Evolutionary conservation across 2,329 filamentous ascomycete species (phyloP), one percentile per base, ranked within the genome.

Genomic region (Microdochium bolleyi): DNA sequence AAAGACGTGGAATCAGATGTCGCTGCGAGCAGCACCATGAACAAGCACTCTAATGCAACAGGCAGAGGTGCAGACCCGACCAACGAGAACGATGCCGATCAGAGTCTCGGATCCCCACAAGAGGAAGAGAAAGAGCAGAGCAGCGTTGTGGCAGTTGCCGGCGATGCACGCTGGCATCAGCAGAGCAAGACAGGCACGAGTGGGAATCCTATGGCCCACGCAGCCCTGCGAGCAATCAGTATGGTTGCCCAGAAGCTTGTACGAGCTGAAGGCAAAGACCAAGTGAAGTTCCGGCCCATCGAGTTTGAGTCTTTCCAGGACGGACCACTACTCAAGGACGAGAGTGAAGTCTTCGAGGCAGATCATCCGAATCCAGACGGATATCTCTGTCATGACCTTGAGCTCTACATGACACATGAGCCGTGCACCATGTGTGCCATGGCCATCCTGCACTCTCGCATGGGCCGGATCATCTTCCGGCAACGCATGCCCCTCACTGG

Each of bases 371-470:
- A 77, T 58, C 79, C 82, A 30, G 88, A 90, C 59, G 92, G 92
- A 51, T 99, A 99, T 67, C 83, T 99, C 21, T 97, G 92, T 71
- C 90, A 95, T 59, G 89, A 90, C 52, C 79, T 99, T 27, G 92
- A 97, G 69, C 81, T 99, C 53, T 97, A 96, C 71, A 77, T 95
- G 55, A 96, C 92, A 2, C 92, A 97, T 64, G 94, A 99, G 71
- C 94, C 94, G 4, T 99, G 94, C 66, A 82, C 95, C 55, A 95
- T 95, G 82, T 99, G 94, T 71, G 90, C 88, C 34, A 97, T 97
- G 94, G 94, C 89, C 1, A 87, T 97, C 60, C 77, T 97, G 22
- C 92, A 97, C 66, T 96, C 92, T 9, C 83, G 94, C 50, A 96
- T 99, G 78, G 85, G 89, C 48, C 85, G 87, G 51, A 88, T 92